phyloP scores from a whole-genome alignment of 441 rosid species.

The Sinapis alba region DNA sequence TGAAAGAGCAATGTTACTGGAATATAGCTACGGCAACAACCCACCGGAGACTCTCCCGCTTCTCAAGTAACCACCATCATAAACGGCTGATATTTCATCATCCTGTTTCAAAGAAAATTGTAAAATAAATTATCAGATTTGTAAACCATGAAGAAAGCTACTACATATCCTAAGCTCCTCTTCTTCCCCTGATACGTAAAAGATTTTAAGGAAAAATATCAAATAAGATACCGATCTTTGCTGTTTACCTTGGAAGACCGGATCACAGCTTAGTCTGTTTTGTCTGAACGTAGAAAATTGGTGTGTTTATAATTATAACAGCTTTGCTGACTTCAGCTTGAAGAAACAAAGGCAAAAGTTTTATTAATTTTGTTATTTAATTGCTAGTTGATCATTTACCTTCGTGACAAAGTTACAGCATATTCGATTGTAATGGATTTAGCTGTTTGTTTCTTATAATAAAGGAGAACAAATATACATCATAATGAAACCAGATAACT shows the following conservation, averaged over 20 bases:
- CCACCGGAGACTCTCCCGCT: slow-evolving; percentile 8
- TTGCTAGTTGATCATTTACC: not conserved
- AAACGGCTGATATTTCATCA: not conserved
- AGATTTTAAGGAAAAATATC: not conserved
- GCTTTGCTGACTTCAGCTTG: not conserved
- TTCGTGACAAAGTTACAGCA: not conserved
- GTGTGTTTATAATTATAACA: not conserved
- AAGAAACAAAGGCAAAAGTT: slow-evolving; percentile 4
- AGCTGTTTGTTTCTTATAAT: too few relatives aligned
- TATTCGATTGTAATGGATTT: not conserved
- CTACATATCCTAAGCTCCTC: not conserved
- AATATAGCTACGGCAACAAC: not conserved
- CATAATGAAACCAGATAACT: not conserved
- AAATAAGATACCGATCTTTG: not conserved
- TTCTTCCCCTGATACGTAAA: not conserved
- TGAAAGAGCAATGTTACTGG: not conserved
- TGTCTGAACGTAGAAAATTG: not conserved
- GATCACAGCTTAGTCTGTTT: not conserved
- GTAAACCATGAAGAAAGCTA: not conserved
- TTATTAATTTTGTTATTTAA: not conserved
- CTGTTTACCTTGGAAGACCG: not conserved
- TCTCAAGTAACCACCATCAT: slow-evolving; percentile 21
- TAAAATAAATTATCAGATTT: not conserved
- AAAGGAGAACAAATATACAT: not conserved
- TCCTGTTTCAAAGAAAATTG: not conserved